Base-by-base conservation (phyloP, 495 filamentous ascomycete genomes). In the Xeromyces bisporus region DNA sequence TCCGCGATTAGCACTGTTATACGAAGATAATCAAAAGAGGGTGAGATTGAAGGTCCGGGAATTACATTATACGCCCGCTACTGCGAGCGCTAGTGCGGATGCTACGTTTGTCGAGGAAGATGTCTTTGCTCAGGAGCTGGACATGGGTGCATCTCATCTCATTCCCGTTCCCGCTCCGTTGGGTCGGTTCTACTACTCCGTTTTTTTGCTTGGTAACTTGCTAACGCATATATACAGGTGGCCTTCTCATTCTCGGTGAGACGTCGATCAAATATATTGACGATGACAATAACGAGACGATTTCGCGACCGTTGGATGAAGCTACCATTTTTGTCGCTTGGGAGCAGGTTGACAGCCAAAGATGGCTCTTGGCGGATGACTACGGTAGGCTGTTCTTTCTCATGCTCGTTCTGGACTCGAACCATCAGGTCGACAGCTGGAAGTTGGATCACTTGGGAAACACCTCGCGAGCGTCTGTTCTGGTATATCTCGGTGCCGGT, bases 321-420 rank as follows among this genome's bases (percentile, higher is more conserved):
- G 63, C 80, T 1, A 80, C 74, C 2, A 71, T 87, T 21, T 94
- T 89, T 40, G 77, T 85, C 16, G 71, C 83, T 10, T 99, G 91
- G 91, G 75, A 76, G 41, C 70, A 74, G 39, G 71, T 91, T 15
- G 77, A 93, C 42, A 70, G 68, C 16, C 73, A 76, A 28, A 64
- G 78, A 35, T 96, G 80, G 63, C 59, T 93, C 11, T 53, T 99
- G 8, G 85, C 80, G 6, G 89, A 99, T 50, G 83, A 93, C 34
- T 91, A 82, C 40, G 89, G 87, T 23, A 67, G 61, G 12, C 46
- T 99, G 20, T 81, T 83, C 44, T 57, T 93, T 15, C 55, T 94
- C 10, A 78, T 81, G 53, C 63, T 96, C 18, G 50, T 77, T 11
- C 46, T 81, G 7, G 69, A 78, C 27, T 61, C 60, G 12, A 48